Evolutionary conservation across 805 yeast species (phyloP), one percentile per base, ranked within the genome.

Genomic region (Kuraishia molischiana): DNA sequence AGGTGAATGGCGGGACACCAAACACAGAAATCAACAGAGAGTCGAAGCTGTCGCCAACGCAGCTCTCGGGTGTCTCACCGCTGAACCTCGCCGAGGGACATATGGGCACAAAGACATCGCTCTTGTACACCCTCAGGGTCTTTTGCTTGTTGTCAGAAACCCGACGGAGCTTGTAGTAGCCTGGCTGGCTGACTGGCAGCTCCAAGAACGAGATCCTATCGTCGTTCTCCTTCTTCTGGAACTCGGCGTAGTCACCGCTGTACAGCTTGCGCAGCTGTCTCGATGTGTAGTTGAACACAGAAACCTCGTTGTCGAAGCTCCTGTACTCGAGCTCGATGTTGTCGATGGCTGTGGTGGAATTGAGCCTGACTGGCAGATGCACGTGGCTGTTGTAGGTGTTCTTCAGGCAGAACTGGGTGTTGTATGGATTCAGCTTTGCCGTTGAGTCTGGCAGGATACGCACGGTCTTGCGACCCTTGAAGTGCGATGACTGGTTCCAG

Each of bases 391-490:
- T 54, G 50, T 42, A 51, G 6, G 40, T 38, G 11, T 52, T 45
- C 14, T 72, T 71, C 32, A 82, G 46, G 60, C 98, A 92, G 42
- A 70, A 72, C 4, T 74, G 66, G 21, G 72, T 76, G 36, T 67
- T 73, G 47, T 76, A 72, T 3, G 96, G 96, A 45, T 89, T 86
- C 48, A 92, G 61, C 49, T 69, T 66, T 4, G 94, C 95, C 0
- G 94, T 80, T 32, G 94, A 82, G 58, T 90, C 97, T 0, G 98
- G 97, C 26, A 92, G 63, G 43, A 84, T 83, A 51, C 89, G 83
- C 43, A 92, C 80, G 1, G 89, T 83, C 32, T 77, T 77, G 14
- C 29, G 19, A 32, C 98, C 98, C 50, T 75, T 81, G 54, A 89
- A 82, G 55, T 87, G 94, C 2, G 73, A 52, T 18, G 73, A 63